A percentile compares a stretch with the other conserved stretches of the same genome.
Evolutionary conservation across 129 eudicot species (phyloP).

Genomic region (Lactuca saligna): DNA sequence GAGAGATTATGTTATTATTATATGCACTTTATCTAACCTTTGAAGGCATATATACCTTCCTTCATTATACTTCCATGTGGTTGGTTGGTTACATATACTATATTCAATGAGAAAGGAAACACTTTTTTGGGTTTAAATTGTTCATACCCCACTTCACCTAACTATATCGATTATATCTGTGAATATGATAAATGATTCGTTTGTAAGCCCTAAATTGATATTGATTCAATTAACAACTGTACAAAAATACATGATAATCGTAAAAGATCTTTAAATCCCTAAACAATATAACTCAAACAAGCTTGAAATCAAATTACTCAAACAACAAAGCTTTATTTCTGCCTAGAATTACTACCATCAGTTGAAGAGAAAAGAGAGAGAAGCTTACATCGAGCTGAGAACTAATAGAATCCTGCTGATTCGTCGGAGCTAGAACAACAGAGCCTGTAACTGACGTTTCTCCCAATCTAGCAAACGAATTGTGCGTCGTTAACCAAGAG

Average conservation of each 20-base stretch:
- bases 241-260: slow-evolving; percentile 16
- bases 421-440: slow-evolving; percentile 63
- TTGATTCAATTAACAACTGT: too few species aligned
- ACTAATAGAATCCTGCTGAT: slow-evolving; percentile 88
- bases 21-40: slow-evolving; percentile 19
- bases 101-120: slow-evolving; percentile 10
- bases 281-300: not conserved
- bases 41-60: slow-evolving; percentile 19
- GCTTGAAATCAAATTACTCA: not conserved
- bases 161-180: not conserved
- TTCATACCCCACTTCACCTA: slow-evolving; percentile 12
- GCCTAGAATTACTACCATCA: not conserved
- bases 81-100: slow-evolving; percentile 22
- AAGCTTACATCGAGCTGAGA: slow-evolving; percentile 70
- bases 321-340: slow-evolving; percentile 11
- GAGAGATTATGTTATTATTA: slow-evolving; percentile 15
- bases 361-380: slow-evolving; percentile 6
- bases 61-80: slow-evolving; percentile 31
- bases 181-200: not conserved
- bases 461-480: slow-evolving; percentile 72
- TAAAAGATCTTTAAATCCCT: slow-evolving; percentile 6
- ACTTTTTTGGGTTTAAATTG: not conserved
- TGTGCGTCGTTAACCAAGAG: slow-evolving; percentile 98
- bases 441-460: slow-evolving; percentile 75
- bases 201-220: slow-evolving; percentile 9